Evolutionary conservation across 306 rosid genomes (phyloP).

Genomic region (Quercus mongolica): DNA sequence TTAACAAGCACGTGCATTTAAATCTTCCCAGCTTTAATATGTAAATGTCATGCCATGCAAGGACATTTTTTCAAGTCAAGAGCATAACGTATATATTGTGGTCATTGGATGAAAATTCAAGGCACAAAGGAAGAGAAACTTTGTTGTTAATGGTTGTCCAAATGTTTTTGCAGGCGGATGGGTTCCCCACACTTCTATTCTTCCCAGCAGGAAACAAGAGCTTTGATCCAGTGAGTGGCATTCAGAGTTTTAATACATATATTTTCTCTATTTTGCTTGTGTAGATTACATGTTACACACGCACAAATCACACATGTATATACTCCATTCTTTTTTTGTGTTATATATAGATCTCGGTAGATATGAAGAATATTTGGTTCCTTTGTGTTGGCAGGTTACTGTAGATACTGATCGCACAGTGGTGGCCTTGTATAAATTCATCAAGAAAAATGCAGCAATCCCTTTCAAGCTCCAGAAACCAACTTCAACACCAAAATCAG

Average conservation of each 20-base stretch:
- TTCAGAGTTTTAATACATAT: not conserved
- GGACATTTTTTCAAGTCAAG: not conserved
- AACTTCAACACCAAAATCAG: slow-evolving; percentile 43
- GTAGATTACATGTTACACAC: not conserved
- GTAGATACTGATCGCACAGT: slow-evolving; percentile 91
- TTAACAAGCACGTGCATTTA: not conserved
- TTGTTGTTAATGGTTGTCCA: not conserved
- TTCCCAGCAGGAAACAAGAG: slow-evolving; percentile 73
- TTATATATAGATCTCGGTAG: not conserved
- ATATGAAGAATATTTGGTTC: slow-evolving; percentile 14
- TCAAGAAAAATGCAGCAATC: slow-evolving; percentile 87
- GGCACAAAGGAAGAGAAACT: not conserved
- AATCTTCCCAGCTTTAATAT: not conserved
- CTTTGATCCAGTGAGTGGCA: slow-evolving; percentile 56
- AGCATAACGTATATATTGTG: not conserved
- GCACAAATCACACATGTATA: too few relatives aligned
- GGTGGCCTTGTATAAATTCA: slow-evolving; percentile 90
- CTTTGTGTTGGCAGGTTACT: slow-evolving; percentile 51
- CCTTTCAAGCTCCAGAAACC: slow-evolving; percentile 98
- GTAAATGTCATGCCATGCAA: not conserved
- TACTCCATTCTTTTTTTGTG: not conserved
- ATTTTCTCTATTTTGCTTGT: not conserved
- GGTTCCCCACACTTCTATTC: slow-evolving; percentile 60
- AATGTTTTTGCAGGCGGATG: slow-evolving; percentile 46
- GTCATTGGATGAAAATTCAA: not conserved